A percentile compares a stretch with the other conserved stretches of the same genome.
Conservation (phyloP, 192 early-diverging fungal species). For the Podila verticillata region DNA sequence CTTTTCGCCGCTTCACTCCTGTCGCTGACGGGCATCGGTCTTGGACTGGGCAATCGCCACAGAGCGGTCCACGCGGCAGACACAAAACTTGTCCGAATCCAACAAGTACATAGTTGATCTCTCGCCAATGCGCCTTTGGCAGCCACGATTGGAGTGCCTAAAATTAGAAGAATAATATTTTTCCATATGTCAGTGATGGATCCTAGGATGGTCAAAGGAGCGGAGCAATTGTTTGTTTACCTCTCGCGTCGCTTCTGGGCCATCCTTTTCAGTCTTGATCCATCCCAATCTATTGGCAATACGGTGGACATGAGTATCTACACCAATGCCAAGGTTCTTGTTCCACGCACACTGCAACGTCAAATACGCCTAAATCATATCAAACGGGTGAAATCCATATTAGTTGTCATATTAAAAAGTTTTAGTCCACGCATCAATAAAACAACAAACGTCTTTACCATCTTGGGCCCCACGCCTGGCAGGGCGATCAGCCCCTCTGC, state of each 20-base stretch:
- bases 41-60: conserved; percentile 82
- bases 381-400: background rate
- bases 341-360: conserved; percentile 89
- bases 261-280: conserved; percentile 75
- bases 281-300: conserved; percentile 91
- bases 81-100: conserved; percentile 93
- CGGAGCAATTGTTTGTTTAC: conserved; percentile 24
- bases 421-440: background rate
- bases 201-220: background rate
- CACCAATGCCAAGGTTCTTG: conserved; percentile 87
- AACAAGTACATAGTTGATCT: conserved; percentile 90
- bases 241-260: conserved; percentile 84
- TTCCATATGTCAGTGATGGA: background rate
- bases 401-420: background rate
- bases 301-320: conserved; percentile 95
- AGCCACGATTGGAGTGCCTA: conserved; percentile 82
- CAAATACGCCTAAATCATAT: conserved; percentile 68
- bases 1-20: background rate
- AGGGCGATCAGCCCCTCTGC: conserved; percentile 80
- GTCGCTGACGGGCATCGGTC: conserved; percentile 67
- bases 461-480: conserved; percentile 96
- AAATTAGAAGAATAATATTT: background rate
- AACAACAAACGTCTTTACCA: conserved; percentile 58
- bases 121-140: conserved; percentile 83
- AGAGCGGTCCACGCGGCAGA: conserved; percentile 75